Evolutionary conservation across 2,329 filamentous ascomycete species (phyloP), one percentile per base, ranked within the genome.

Genomic region (Colletotrichum tropicicola): DNA sequence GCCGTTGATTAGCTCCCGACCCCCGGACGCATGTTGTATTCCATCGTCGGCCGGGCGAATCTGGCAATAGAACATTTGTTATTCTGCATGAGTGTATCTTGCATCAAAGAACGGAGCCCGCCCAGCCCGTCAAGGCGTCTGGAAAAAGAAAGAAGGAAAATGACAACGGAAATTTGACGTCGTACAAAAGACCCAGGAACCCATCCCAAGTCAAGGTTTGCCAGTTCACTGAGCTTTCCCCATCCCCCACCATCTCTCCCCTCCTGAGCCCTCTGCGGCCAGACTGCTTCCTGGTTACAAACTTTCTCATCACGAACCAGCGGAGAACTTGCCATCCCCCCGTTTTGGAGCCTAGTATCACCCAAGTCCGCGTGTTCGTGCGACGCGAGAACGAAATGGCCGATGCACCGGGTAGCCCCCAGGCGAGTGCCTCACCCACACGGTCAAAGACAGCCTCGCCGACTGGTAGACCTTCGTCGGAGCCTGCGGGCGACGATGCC

Each of bases 1-100:
- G 51, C 51, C 51, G 35, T 19, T 54, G 51, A 54, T 54, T 54
- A 41, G 51, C 35, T 54, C 51, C 35, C 35, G 35, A 28, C 12
- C 32, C 51, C 35, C 32, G 51, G 51, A 54, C 51, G 4, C 51
- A 43, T 19, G 32, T 15, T 15, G 32, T 10, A 35, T 10, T 35
- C 32, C 10, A 7, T 15, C 23, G n/a, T 10, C 15, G 13, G n/a
- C 15, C 28, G 51, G n/a, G 35, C 35, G 23, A 27, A 41, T 54
- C 21, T 19, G 35, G 37, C 25, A 30, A 41, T 41, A 23, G 17
- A 41, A 43, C 25, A 9, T 54, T 30, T 54, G 51, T 17, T 43
- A 9, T 19, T 43, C 35, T 30, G 35, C 51, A 41, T 54, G 21
- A 12, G 35, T 35, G 32, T 35, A n/a, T 23, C 12, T 17, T n/a